Evolutionary conservation across 1,284 basidiomycete genomes (phyloP).

Genomic region (Gymnopus androsaceus): DNA sequence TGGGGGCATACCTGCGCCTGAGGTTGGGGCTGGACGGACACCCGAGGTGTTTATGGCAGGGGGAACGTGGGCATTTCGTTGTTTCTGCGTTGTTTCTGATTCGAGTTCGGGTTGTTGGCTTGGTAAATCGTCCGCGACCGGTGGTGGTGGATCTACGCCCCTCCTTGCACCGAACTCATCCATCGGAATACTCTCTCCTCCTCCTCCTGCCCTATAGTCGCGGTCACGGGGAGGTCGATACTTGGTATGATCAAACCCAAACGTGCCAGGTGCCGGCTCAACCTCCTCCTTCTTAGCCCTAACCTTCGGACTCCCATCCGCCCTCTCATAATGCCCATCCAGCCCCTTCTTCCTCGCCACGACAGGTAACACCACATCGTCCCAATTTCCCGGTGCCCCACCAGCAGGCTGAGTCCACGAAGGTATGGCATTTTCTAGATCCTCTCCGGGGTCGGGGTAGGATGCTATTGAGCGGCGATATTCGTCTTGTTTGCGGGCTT

Average conservation of each 20-base stretch:
- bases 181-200: slow-evolving; percentile 56
- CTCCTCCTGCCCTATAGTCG: too few species aligned
- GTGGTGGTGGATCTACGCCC: slow-evolving; percentile 24
- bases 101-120: too few species aligned
- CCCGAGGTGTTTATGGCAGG: too few species aligned
- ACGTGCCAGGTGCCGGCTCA: slow-evolving; percentile 78
- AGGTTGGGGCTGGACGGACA: too few species aligned
- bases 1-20: too few species aligned
- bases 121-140: slow-evolving; percentile 25
- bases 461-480: slow-evolving; percentile 56
- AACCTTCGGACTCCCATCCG: slow-evolving; percentile 60
- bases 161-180: slow-evolving; percentile 58
- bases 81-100: too few species aligned
- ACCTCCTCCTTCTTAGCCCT: slow-evolving; percentile 45
- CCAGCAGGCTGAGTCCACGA: slow-evolving; percentile 74
- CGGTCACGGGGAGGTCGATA: slow-evolving; percentile 55
- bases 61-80: too few species aligned
- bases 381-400: slow-evolving; percentile 71
- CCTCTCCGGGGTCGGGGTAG: slow-evolving; percentile 61
- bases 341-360: slow-evolving; percentile 83
- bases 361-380: slow-evolving; percentile 69
- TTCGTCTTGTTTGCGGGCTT: slow-evolving; percentile 2
- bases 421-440: slow-evolving; percentile 69
- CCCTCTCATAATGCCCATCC: slow-evolving; percentile 65
- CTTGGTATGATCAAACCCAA: slow-evolving; percentile 71